These are phyloP conservation scores for Sclerospora graminicola DNA, from an alignment of 352 stramenopile genomes.

Conservation along the genomic window DNA sequence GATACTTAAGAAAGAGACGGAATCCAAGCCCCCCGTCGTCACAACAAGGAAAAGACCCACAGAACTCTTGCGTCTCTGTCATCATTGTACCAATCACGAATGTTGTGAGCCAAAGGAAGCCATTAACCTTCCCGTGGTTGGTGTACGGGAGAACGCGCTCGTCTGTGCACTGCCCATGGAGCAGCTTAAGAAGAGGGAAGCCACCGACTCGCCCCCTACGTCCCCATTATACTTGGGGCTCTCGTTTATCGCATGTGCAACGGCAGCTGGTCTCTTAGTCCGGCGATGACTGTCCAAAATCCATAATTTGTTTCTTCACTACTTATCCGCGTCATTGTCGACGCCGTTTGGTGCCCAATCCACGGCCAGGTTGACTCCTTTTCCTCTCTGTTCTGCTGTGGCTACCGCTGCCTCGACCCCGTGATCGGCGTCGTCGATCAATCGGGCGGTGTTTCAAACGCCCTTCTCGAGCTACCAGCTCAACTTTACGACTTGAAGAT, in stretches of 20 bases:
- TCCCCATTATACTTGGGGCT: conserved; percentile 35
- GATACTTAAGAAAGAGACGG: not conserved
- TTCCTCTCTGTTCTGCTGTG: conserved; percentile 2
- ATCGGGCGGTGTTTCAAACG: not conserved
- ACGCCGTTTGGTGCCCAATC: conserved; percentile 18
- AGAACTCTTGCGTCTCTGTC: conserved; percentile 4
- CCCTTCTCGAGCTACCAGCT: too few relatives aligned
- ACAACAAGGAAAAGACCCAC: conserved; percentile 2
- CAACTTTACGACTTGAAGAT: too few relatives aligned
- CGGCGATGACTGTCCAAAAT: conserved; percentile 24
- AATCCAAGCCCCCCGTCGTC: not conserved
- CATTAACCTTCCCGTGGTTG: conserved; percentile 5
- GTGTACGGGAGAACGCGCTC: not conserved
- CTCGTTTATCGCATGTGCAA: conserved; percentile 43
- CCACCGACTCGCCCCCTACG: conserved; percentile 8
- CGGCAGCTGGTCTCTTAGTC: conserved; percentile 27
- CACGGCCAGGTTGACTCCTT: too few relatives aligned
- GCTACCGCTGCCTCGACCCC: conserved; percentile 4
- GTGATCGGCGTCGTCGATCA: not conserved
- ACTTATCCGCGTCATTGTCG: conserved; percentile 4
- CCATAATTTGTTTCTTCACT: conserved; percentile 1
- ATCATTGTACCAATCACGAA: conserved; percentile 9
- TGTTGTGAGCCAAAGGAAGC: conserved; percentile 2
- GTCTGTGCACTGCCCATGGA: conserved; percentile 10
- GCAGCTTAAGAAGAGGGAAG: conserved; percentile 8